Conservation (phyloP, 2,329 filamentous ascomycete genomes). For the Stromatinia cepivora region DNA sequence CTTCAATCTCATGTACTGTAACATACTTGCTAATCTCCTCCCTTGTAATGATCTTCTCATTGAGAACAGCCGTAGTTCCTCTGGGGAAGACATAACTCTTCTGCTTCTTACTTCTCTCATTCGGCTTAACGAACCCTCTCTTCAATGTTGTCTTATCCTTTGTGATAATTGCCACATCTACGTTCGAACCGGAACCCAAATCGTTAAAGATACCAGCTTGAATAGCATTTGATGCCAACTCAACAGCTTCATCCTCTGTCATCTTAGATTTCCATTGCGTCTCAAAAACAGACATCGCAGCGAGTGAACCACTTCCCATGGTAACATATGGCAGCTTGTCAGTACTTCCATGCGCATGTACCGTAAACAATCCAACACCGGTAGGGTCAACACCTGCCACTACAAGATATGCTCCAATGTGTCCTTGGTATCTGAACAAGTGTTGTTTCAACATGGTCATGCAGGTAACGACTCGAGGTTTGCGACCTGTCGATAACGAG, state of each 20-base stretch:
- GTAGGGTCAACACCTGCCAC: slow-evolving; percentile 96
- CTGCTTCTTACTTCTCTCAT: slow-evolving; percentile 86
- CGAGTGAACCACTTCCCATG: slow-evolving; percentile 94
- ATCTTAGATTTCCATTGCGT: slow-evolving; percentile 85
- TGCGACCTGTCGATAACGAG: slow-evolving; percentile 91
- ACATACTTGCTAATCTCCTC: slow-evolving; percentile 94
- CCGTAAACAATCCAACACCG: slow-evolving; percentile 92
- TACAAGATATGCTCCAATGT: slow-evolving; percentile 97
- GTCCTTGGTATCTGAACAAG: slow-evolving; percentile 95
- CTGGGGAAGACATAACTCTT: slow-evolving; percentile 87
- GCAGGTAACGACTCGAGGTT: slow-evolving; percentile 95
- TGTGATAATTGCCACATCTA: slow-evolving; percentile 95
- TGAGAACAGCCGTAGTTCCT: slow-evolving; percentile 93
- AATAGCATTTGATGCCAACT: slow-evolving; percentile 82
- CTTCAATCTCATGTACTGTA: slow-evolving; percentile 77
- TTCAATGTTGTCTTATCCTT: slow-evolving; percentile 91
- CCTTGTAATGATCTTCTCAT: slow-evolving; percentile 94
- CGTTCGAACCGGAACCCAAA: slow-evolving; percentile 92
- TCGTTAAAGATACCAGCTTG: slow-evolving; percentile 99
- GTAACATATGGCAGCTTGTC: slow-evolving; percentile 99
- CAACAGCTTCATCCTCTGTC: slow-evolving; percentile 77
- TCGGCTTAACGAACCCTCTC: slow-evolving; percentile 91
- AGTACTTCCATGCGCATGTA: slow-evolving; percentile 96
- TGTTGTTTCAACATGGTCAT: slow-evolving; percentile 99
- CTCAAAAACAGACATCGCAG: slow-evolving; percentile 98